These are phyloP conservation scores for Pseudogymnoascus sp. DNA, from an alignment of 2,329 filamentous ascomycete genomes.

Conservation along the genomic window DNA sequence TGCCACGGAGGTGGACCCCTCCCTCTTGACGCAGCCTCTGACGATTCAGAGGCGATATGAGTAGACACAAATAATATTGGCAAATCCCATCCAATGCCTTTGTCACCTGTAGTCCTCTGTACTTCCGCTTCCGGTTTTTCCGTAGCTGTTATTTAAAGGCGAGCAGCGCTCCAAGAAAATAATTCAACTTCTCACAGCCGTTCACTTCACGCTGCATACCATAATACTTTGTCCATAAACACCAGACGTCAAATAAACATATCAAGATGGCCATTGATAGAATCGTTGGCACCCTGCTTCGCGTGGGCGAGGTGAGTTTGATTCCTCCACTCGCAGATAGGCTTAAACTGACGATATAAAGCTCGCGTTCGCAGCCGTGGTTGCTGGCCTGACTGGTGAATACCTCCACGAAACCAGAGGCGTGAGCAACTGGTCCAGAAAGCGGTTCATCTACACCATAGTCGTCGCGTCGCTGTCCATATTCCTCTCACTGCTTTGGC, in stretches of 20 bases:
- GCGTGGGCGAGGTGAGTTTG: conserved; percentile 23
- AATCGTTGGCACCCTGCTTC: conserved; percentile 28
- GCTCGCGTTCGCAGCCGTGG: conserved; percentile 63
- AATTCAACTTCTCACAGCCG: not conserved
- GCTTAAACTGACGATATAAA: conserved; percentile 37
- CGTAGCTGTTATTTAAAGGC: not conserved
- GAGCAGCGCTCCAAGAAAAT: not conserved
- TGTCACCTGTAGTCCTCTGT: not conserved
- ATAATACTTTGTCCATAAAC: not conserved
- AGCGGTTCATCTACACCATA: conserved; percentile 67
- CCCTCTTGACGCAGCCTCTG: not conserved
- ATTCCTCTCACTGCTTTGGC: conserved; percentile 61
- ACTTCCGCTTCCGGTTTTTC: not conserved
- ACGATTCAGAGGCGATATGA: not conserved
- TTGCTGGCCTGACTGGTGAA: conserved; percentile 60
- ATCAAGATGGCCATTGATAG: conserved; percentile 34
- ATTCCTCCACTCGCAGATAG: not conserved
- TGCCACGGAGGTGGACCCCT: not conserved
- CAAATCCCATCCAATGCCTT: not conserved
- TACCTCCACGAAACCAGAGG: conserved; percentile 47
- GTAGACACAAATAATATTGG: not conserved
- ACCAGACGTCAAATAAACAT: not conserved
- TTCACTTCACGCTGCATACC: not conserved
- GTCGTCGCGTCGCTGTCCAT: conserved; percentile 63
- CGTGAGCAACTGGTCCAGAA: conserved; percentile 45